Evolutionary conservation across 2,329 filamentous ascomycete genomes (phyloP).

Genomic region (Pseudocercospora cruenta): DNA sequence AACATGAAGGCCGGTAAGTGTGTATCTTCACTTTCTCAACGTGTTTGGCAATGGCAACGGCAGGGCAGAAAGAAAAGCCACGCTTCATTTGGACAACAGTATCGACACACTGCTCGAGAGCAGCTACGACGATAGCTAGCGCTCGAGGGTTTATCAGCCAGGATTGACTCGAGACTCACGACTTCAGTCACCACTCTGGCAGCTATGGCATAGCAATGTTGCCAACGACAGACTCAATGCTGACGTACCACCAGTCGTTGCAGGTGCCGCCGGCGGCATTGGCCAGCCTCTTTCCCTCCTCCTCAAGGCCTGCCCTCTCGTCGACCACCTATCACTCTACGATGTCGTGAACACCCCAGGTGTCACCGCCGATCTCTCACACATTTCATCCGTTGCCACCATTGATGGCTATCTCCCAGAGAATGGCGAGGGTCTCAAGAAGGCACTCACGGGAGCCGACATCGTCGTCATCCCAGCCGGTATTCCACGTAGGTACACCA

Average conservation of each 20-base stretch:
- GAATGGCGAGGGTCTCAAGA: constrained; percentile 75
- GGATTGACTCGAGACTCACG: not conserved
- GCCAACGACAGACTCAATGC: not conserved
- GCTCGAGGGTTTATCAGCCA: not conserved
- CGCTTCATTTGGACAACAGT: not conserved
- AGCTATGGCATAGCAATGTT: not conserved
- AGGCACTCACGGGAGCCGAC: constrained; percentile 88
- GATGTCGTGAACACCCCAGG: constrained; percentile 99
- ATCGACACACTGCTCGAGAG: not conserved
- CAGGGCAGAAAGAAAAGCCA: not conserved
- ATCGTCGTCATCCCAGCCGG: constrained; percentile 97
- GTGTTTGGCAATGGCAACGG: not conserved
- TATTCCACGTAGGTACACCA: constrained; percentile 73
- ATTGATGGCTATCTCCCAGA: constrained; percentile 85
- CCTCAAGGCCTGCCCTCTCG: constrained; percentile 83
- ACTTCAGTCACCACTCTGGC: not conserved
- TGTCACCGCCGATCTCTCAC: constrained; percentile 92
- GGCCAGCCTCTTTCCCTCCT: constrained; percentile 98
- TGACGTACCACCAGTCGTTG: constrained; percentile 62
- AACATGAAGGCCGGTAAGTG: constrained; percentile 36
- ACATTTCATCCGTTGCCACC: constrained; percentile 91
- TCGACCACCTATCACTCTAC: constrained; percentile 94
- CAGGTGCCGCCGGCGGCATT: constrained; percentile 97
- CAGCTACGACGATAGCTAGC: not conserved
- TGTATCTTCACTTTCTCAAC: constrained; percentile 15